Evolutionary conservation across 2,329 filamentous ascomycete genomes (phyloP).

Genomic region (Cytospora mali): DNA sequence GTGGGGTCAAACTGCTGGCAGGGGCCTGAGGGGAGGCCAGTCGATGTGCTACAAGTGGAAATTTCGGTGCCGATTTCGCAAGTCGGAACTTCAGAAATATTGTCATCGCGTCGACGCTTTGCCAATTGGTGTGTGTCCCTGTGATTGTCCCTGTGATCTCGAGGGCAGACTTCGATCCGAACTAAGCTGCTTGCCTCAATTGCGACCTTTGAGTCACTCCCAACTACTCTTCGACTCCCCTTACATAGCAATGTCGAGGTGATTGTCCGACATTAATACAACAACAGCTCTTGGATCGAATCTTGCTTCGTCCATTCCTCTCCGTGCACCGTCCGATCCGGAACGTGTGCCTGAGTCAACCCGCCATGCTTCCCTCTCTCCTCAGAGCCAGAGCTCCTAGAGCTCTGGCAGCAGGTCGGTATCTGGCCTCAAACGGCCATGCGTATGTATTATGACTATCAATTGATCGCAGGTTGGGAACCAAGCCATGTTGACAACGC

Average conservation of each 20-base stretch:
- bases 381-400: conserved; percentile 31
- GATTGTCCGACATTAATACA: conserved; percentile 17
- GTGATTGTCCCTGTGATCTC: conserved; percentile 38
- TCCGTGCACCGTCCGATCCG: conserved; percentile 3
- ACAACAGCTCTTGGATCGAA: neutral
- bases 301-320: neutral
- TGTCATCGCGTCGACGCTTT: neutral
- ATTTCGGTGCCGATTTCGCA: conserved; percentile 28
- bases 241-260: conserved; percentile 2
- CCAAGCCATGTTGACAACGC: conserved; percentile 1
- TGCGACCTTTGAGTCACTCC: conserved; percentile 29
- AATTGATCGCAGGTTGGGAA: neutral
- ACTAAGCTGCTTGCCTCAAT: conserved; percentile 13
- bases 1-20: neutral
- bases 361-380: conserved; percentile 29
- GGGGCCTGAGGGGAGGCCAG: neutral
- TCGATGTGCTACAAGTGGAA: neutral
- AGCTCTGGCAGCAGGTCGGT: conserved; percentile 27
- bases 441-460: conserved; percentile 28
- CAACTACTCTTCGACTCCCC: conserved; percentile 23
- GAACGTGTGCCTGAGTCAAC: conserved; percentile 6
- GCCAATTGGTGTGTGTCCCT: conserved; percentile 32
- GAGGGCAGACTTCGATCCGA: conserved; percentile 24
- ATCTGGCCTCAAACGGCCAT: conserved; percentile 29
- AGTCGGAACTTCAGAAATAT: conserved; percentile 12